Evolutionary conservation across 257 asterid genomes (phyloP).

Genomic region (Solanum clarkiae): DNA sequence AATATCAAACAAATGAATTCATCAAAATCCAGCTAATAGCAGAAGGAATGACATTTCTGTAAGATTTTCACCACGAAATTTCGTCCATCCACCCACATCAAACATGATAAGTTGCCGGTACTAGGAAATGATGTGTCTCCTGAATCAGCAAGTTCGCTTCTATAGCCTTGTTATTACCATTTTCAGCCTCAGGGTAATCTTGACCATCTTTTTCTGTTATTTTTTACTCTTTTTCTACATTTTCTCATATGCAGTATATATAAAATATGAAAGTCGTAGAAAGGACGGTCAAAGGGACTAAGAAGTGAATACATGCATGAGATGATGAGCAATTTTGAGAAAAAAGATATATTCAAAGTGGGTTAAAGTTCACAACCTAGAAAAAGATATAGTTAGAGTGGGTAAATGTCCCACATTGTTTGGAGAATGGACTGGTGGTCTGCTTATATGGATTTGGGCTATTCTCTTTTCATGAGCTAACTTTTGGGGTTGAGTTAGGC

Average conservation of each 20-base stretch:
- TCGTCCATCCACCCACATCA: rapidly evolving
- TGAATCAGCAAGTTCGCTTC: too few relatives aligned
- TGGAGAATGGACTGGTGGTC: too few relatives aligned
- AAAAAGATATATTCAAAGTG: not conserved
- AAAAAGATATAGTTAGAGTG: too few relatives aligned
- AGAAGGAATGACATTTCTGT: not conserved
- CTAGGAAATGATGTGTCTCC: too few relatives aligned
- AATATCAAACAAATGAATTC: not conserved
- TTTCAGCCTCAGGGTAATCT: not conserved
- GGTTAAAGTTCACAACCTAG: too few relatives aligned
- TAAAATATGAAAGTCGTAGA: not conserved
- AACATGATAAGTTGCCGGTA: too few relatives aligned
- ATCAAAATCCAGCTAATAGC: not conserved
- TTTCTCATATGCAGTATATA: not conserved
- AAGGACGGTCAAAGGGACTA: too few relatives aligned
- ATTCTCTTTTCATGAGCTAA: too few relatives aligned
- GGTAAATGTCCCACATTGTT: too few relatives aligned
- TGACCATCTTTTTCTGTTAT: not conserved
- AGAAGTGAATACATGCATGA: not conserved
- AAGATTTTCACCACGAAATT: not conserved
- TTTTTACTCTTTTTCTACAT: not conserved
- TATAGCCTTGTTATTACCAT: not conserved
- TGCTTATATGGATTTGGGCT: too few relatives aligned
- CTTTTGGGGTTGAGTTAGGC: too few relatives aligned
- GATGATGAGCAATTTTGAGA: not conserved